These are phyloP conservation scores for Wickerhamia fluorescens DNA, from an alignment of 805 yeast genomes.

Conservation along the genomic window DNA sequence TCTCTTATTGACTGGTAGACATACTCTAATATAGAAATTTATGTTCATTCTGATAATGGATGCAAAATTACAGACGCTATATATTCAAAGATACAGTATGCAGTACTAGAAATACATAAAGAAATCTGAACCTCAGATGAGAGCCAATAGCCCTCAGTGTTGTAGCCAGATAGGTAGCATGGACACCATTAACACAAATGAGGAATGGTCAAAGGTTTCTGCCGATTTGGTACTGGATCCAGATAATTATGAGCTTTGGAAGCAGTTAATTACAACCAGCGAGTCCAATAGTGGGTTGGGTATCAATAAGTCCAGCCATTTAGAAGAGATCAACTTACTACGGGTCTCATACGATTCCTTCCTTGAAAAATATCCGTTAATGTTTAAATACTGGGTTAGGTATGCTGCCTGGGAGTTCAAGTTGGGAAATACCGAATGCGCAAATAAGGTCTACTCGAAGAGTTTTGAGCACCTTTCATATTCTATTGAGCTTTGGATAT, in stretches of 20 bases:
- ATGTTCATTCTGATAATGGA: too few species aligned
- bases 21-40: too few species aligned
- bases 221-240: slow-evolving; percentile 27
- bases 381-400: slow-evolving; percentile 53
- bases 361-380: slow-evolving; percentile 40
- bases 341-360: slow-evolving; percentile 36
- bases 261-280: slow-evolving; percentile 22
- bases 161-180: too few species aligned
- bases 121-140: too few species aligned
- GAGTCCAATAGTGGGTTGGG: slow-evolving; percentile 21
- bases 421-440: slow-evolving; percentile 34
- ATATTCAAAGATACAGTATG: too few species aligned
- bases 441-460: slow-evolving; percentile 13
- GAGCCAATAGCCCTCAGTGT: too few species aligned
- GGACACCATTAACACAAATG: slow-evolving; percentile 4
- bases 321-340: slow-evolving; percentile 23
- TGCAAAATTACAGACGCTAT: too few species aligned
- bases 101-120: too few species aligned
- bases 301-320: slow-evolving; percentile 28
- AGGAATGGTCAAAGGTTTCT: slow-evolving; percentile 26
- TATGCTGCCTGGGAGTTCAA: slow-evolving; percentile 43
- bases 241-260: slow-evolving; percentile 31
- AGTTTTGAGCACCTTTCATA: slow-evolving; percentile 31
- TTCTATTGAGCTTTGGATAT: slow-evolving; percentile 46
- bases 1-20: too few species aligned